Evolutionary conservation across 495 filamentous ascomycete species (phyloP), one percentile per base, ranked within the genome.

Genomic region (Aspergillus taichungensis): DNA sequence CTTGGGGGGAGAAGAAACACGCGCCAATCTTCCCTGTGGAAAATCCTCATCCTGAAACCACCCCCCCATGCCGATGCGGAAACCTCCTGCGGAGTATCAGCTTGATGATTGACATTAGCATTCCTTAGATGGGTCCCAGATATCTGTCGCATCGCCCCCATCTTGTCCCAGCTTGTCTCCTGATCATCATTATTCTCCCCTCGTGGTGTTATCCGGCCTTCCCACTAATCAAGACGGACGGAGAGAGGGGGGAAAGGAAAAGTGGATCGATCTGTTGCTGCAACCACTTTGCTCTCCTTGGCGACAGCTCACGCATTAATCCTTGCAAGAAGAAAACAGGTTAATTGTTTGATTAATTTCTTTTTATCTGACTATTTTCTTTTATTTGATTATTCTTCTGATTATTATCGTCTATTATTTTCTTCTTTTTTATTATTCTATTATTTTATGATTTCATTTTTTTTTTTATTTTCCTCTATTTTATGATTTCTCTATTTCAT

Each of bases 181-280:
- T 24, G 18, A 28, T 42, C 13, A 34, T 14, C 27, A 30, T 36
- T 24, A 24, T 24, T 4, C 18, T 4, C 18, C 18, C 18, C 18
- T 24, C 18, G 18, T 24, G 18, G 18, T 24, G 18, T 24, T 24
- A 24, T 24, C 18, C 18, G 18, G 18, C 4, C 18, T 30, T 42
- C 40, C 40, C 28, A 37, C 49, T 51, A 51, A 46, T 34, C 34
- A 28, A 34, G 42, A 39, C 45, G 13, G 51, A 46, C 36, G 48
- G 35, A 43, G 38, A 45, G 42, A 30, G 34, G 28, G 42, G 47
- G 44, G 46, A 32, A 43, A 42, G 46, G 45, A 27, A 50, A 49
- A 57, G 55, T 58, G 55, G 55, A 53, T 52, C 55, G 55, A 58
- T 58, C 51, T 57, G 54, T 54, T 46, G 50, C 54, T 57, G 42